Conservation (phyloP, 805 yeast species). For the Maudiozyma turicensis region DNA sequence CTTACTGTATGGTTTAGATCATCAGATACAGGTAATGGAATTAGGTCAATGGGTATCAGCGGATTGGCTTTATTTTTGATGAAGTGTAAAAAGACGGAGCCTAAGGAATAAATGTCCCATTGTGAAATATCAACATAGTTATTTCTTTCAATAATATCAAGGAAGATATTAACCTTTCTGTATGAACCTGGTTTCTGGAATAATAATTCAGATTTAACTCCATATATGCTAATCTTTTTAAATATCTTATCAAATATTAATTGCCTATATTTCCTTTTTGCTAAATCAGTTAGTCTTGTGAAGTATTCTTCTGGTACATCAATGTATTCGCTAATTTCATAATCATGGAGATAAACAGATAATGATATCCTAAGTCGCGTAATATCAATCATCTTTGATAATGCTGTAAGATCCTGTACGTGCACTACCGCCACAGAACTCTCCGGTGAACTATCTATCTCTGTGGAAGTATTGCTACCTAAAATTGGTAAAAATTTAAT, state of each 20-base stretch:
- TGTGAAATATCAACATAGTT: slow-evolving; percentile 53
- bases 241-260: slow-evolving; percentile 41
- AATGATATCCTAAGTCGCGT: slow-evolving; percentile 68
- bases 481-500: slow-evolving; percentile 32
- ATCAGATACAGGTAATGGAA: slow-evolving; percentile 46
- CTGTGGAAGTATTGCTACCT: slow-evolving; percentile 8
- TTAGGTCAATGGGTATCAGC: slow-evolving; percentile 40
- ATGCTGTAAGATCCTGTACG: slow-evolving; percentile 40
- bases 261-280: slow-evolving; percentile 30
- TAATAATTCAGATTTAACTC: slow-evolving; percentile 35
- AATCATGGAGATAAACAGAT: slow-evolving; percentile 61
- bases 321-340: slow-evolving; percentile 40
- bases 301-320: slow-evolving; percentile 36
- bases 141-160: slow-evolving; percentile 43
- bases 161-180: slow-evolving; percentile 34
- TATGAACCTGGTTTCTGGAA: slow-evolving; percentile 52
- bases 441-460: slow-evolving; percentile 6
- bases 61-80: slow-evolving; percentile 45
- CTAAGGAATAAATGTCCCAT: slow-evolving; percentile 46
- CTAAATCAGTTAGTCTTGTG: slow-evolving; percentile 19
- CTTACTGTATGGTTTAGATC: slow-evolving; percentile 35
- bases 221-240: slow-evolving; percentile 38
- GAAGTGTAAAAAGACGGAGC: slow-evolving; percentile 35
- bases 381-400: slow-evolving; percentile 58
- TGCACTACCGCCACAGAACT: slow-evolving; percentile 28